A percentile compares a stretch with the other conserved stretches of the same genome.
Evolutionary conservation across 2,329 filamentous ascomycete genomes (phyloP).

Genomic region (Exophiala bonariae): DNA sequence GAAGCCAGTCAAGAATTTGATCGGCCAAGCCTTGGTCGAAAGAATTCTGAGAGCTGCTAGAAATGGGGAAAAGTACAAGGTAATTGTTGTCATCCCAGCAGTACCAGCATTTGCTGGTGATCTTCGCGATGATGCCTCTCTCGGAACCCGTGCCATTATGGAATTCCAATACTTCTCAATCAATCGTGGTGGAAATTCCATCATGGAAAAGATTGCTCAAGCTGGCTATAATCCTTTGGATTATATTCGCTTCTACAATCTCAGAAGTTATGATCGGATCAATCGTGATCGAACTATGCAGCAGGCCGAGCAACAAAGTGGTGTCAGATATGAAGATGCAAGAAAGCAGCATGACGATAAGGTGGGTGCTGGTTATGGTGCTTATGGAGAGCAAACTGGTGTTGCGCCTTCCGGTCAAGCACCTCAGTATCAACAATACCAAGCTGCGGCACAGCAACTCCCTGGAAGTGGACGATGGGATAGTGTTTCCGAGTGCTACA

Average conservation of each 20-base stretch:
- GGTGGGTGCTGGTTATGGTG: constrained; percentile 49
- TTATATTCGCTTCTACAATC: constrained; percentile 83
- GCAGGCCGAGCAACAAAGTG: constrained; percentile 41
- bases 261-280: constrained; percentile 81
- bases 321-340: constrained; percentile 46
- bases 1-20: constrained; percentile 72
- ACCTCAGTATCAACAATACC: constrained; percentile 65
- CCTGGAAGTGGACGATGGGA: constrained; percentile 64
- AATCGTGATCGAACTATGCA: constrained; percentile 50
- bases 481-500: constrained; percentile 76
- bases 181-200: constrained; percentile 72
- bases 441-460: constrained; percentile 62
- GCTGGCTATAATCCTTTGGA: constrained; percentile 68
- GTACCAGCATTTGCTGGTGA: constrained; percentile 83
- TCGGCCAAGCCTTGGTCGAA: constrained; percentile 76
- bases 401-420: constrained; percentile 16
- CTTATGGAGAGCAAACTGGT: constrained; percentile 35
- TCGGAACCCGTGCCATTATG: constrained; percentile 83
- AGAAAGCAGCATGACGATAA: constrained; percentile 45
- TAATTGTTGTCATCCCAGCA: constrained; percentile 76
- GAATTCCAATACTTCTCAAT: constrained; percentile 83
- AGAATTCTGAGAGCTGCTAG: constrained; percentile 71
- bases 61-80: constrained; percentile 66
- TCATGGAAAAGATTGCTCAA: constrained; percentile 68
- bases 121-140: constrained; percentile 67